Evolutionary conservation across 2,329 filamentous ascomycete species (phyloP).

Genomic region (Monosporascus sp.): DNA sequence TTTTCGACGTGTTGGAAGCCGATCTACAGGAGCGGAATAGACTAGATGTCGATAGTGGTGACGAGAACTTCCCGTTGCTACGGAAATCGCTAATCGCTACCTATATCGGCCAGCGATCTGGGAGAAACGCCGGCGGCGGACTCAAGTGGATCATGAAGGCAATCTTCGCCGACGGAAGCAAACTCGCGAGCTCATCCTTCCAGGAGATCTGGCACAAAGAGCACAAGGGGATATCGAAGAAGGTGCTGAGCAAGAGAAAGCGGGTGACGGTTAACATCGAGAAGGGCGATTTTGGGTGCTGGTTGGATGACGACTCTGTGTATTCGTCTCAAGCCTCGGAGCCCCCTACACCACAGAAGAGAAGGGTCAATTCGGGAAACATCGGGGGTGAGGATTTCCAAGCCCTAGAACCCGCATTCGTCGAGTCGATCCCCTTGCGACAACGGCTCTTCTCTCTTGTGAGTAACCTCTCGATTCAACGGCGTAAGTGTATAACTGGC

Average conservation of each 20-base stretch:
- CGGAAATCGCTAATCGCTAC: constrained; percentile 53
- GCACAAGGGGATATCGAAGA: constrained; percentile 39
- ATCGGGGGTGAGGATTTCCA: constrained; percentile 29
- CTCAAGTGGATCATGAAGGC: constrained; percentile 57
- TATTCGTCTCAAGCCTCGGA: constrained; percentile 42
- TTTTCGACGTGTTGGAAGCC: constrained; percentile 70
- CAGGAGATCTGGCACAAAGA: constrained; percentile 65
- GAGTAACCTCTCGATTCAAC: constrained; percentile 12
- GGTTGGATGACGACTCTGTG: constrained; percentile 49
- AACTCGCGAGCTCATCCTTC: constrained; percentile 49
- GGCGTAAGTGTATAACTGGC: not conserved
- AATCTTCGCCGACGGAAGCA: constrained; percentile 59
- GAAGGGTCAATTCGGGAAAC: constrained; percentile 20
- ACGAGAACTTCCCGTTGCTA: constrained; percentile 31
- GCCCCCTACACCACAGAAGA: constrained; percentile 38
- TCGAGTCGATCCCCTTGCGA: constrained; percentile 55
- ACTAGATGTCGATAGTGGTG: constrained; percentile 34
- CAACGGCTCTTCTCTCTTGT: constrained; percentile 57
- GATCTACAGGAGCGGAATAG: constrained; percentile 59
- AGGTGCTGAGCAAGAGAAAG: constrained; percentile 44
- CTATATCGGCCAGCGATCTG: constrained; percentile 47
- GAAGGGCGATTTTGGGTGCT: constrained; percentile 55
- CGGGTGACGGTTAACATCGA: constrained; percentile 49
- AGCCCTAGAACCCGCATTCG: constrained; percentile 31
- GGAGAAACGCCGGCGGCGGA: constrained; percentile 35